Conservation (phyloP, 2,329 filamentous ascomycete species). For the Ceratocystis cacaofunesta region DNA sequence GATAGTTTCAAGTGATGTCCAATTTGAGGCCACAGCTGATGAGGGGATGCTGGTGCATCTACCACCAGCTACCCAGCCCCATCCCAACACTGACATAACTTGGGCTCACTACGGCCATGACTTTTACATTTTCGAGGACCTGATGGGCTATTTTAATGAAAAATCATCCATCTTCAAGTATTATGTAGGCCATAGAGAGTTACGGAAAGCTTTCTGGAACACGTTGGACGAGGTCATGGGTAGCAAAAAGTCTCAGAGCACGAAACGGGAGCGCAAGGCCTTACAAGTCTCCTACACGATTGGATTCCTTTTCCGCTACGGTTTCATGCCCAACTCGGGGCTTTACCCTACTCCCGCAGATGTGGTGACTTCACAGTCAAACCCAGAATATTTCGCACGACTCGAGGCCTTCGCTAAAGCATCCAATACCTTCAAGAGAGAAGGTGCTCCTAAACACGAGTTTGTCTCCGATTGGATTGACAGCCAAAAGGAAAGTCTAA, state of each 20-base stretch:
- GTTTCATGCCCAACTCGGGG: not conserved
- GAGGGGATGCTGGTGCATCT: not conserved
- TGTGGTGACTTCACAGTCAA: not conserved
- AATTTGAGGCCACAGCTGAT: not conserved
- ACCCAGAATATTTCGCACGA: not conserved
- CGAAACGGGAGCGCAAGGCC: not conserved
- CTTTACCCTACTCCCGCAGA: not conserved
- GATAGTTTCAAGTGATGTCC: not conserved
- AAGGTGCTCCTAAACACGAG: not conserved
- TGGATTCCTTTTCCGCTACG: not conserved
- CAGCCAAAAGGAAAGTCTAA: not conserved
- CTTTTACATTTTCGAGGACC: slow-evolving; percentile 6
- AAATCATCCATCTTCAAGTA: slow-evolving; percentile 1
- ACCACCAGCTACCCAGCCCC: not conserved
- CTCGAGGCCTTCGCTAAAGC: not conserved
- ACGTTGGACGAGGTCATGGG: not conserved
- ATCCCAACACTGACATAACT: not conserved
- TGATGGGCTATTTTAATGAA: slow-evolving; percentile 3
- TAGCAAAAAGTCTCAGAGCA: not conserved
- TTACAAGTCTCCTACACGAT: not conserved
- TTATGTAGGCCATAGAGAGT: not conserved
- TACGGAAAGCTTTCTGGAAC: not conserved
- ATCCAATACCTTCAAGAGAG: not conserved
- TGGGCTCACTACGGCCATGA: slow-evolving; percentile 1
- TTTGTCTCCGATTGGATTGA: not conserved